phyloP scores from a whole-genome alignment of 176 grass and related monocot species.

The Carex cristatella region DNA sequence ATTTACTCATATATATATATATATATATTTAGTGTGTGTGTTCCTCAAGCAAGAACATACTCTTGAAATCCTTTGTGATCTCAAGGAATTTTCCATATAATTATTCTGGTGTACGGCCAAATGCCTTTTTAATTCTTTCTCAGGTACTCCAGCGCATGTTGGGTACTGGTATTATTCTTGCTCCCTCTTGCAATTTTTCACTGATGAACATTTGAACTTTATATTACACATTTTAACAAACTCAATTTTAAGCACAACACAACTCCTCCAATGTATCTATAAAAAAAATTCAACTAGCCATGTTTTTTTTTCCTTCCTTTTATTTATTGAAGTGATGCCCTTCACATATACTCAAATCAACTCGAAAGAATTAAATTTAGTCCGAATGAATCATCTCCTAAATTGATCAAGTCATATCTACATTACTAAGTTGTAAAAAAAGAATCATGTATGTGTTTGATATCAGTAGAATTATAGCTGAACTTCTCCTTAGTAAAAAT shows the following conservation, averaged over 20 bases:
- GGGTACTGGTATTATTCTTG: background rate
- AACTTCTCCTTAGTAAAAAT: background rate
- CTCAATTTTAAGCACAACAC: too few species aligned
- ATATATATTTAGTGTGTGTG: slow-evolving; percentile 1
- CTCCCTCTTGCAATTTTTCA: background rate
- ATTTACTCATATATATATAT: too few species aligned
- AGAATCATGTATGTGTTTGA: background rate
- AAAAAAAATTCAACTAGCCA: background rate
- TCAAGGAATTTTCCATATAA: slow-evolving; percentile 29
- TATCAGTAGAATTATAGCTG: background rate
- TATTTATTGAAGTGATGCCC: background rate
- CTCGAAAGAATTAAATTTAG: background rate
- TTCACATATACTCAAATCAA: background rate
- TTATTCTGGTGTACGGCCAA: slow-evolving; percentile 23
- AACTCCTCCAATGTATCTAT: background rate
- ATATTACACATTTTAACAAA: too few species aligned
- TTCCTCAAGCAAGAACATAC: slow-evolving; percentile 36
- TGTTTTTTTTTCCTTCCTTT: background rate
- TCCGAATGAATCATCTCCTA: background rate
- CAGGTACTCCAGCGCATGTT: slow-evolving; percentile 41
- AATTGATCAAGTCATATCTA: background rate
- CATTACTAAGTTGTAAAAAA: background rate
- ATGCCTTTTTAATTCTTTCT: slow-evolving; percentile 33
- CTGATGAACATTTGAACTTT: too few species aligned
- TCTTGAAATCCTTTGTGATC: slow-evolving; percentile 42